Conservation (phyloP, 2,329 filamentous ascomycete genomes). For the Ceratocystiopsis sp. region DNA sequence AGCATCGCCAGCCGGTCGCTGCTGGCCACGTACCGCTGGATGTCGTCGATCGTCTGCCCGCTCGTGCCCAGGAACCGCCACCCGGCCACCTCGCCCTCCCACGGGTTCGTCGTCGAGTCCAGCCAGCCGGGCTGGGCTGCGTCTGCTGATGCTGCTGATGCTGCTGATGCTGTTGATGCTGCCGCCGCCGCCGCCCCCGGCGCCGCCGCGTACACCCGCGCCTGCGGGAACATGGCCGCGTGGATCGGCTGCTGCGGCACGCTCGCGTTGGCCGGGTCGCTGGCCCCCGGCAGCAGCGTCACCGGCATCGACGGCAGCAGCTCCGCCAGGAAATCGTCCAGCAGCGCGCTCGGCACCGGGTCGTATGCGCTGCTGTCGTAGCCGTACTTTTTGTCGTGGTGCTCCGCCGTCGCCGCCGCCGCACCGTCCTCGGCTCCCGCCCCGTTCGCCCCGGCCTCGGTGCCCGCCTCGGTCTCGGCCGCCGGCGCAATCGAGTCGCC, state of each 20-base stretch:
- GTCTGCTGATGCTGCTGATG: background rate
- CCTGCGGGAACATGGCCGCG: slow-evolving; percentile 69
- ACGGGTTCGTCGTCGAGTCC: slow-evolving; percentile 82
- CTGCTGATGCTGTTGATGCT: background rate
- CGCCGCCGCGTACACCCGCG: slow-evolving; percentile 46
- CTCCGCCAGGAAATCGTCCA: slow-evolving; percentile 68
- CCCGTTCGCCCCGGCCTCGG: slow-evolving; percentile 19
- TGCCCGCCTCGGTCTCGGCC: slow-evolving; percentile 13
- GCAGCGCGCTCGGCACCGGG: slow-evolving; percentile 60
- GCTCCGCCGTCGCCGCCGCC: background rate
- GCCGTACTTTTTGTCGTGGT: slow-evolving; percentile 63
- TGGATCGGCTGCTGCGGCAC: slow-evolving; percentile 91
- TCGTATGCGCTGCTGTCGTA: slow-evolving; percentile 88
- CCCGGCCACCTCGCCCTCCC: slow-evolving; percentile 78
- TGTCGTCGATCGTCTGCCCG: slow-evolving; percentile 85
- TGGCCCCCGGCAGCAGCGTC: slow-evolving; percentile 68
- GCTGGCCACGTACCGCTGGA: slow-evolving; percentile 75
- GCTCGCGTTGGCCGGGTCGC: slow-evolving; percentile 76
- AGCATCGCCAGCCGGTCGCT: slow-evolving; percentile 72
- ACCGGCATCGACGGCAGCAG: slow-evolving; percentile 76
- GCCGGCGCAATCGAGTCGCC: slow-evolving; percentile 59
- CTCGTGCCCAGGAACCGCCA: slow-evolving; percentile 76
- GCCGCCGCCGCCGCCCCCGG: slow-evolving; percentile 27
- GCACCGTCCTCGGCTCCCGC: background rate
- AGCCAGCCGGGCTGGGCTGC: slow-evolving; percentile 39